Evolutionary conservation across 257 asterid genomes (phyloP), one percentile per base, ranked within the genome.

Genomic region (Solanum tarapatanum): DNA sequence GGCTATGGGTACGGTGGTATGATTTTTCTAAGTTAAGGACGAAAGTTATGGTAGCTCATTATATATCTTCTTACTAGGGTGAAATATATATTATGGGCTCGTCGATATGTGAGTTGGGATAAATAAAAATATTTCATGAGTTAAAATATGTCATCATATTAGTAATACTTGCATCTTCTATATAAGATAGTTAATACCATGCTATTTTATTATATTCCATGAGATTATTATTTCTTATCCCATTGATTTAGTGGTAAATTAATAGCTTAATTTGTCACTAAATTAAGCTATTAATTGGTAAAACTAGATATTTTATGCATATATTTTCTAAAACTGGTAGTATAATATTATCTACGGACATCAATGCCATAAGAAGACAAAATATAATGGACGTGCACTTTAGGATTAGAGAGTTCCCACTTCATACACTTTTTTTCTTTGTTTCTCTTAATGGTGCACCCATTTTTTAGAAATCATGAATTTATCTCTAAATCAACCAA

Each of bases 101-200:
- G 0, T 64, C 3, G 32, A 8, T n/a, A 64, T 0, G 17, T 1
- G 0, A 0, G 6, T 11, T 2, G 17, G 12, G 30, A n/a, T 23
- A 64, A 64, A n/a, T 11, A n/a, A 11, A 6, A 1, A 24, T 64
- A 24, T 62, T 62, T n/a, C 14, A 62, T 62, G 30, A 9, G 3
- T 23, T 62, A 11, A 23, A 23, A 9, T 23, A 10, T 2, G 3
- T 23, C 16, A n/a, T 10, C 30, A 58, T 3, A 6, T 21, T 58
- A 58, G 11, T 6, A 7, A 51, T 51, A 0, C 4, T 17, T 17
- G 51, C 51, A 12, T 12, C 51, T 43, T 43, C 51, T 43, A 43
- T 11, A 11, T 43, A 43, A 43, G 51, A 43, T 43, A 43, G 51
- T 12, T 43, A 43, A 43, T 43, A 6, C 6, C 51, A 43, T 43